Base-by-base conservation (phyloP, 257 asterid genomes). In the Voacanga thouarsii region DNA sequence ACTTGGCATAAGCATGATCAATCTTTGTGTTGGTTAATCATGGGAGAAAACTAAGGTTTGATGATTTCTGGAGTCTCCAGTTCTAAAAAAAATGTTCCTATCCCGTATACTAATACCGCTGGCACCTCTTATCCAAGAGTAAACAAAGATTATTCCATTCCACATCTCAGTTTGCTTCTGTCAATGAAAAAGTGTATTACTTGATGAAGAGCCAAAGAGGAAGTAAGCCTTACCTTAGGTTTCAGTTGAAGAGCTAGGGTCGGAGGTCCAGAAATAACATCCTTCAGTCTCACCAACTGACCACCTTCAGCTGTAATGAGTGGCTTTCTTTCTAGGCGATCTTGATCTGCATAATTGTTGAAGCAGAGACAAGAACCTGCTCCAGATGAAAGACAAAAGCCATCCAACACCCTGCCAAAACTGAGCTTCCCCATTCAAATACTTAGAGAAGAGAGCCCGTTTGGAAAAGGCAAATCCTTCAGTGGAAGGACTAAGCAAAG, bases 241-340 rank as follows among this genome's bases (percentile, higher is more conserved):
- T 85, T 88, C 80, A 88, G 80, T 14, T 85, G 91, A 67, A 84
- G 81, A 65, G 89, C 87, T 49, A 88, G 72, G 15, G 91, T 83
- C n/a, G 83, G 89, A 12, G 89, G 86, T 73, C 80, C 83, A 39
- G 87, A 82, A 68, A 88, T 73, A 14, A 78, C 78, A 86, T 88
- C 89, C 49, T 82, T 88, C 67, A 80, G 16, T 59, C 66, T 88
- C 75, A 82, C 24, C 76, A 75, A 39, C 0, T 67, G 81, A 14
- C 75, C 85, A 41, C 16, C 82, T 74, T 78, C 82, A 61, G 18
- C 55, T 77, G 59, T 59, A 45, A 80, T 82, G 53, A 88, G 78
- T 69, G 88, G 87, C 77, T 80, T 82, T 28, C 37, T 82, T 64
- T 82, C 91, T 6, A 81, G 12, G 6, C 66, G 77, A 68, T 71